Percentiles rank a stretch among this genome's conserved stretches.
Conservation (phyloP, 2,329 filamentous ascomycete species). For the Geosmithia putterillii region DNA sequence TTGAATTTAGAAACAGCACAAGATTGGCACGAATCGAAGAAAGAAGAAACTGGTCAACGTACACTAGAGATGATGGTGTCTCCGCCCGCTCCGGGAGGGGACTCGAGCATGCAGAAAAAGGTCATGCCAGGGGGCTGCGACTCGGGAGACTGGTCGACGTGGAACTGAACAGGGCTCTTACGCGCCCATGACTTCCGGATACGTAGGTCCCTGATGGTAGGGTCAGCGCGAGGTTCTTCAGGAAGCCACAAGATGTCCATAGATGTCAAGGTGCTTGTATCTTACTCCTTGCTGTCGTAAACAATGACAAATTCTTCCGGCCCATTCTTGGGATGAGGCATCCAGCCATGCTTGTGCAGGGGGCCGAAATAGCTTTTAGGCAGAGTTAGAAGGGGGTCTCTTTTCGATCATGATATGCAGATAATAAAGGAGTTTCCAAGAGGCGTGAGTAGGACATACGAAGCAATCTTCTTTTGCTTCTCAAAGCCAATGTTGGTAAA, state of each 20-base stretch:
- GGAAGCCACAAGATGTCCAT: not conserved
- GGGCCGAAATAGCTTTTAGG: slow-evolving; percentile 64
- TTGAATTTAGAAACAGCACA: not conserved
- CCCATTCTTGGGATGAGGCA: slow-evolving; percentile 10
- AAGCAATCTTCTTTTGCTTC: slow-evolving; percentile 26
- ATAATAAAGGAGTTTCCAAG: no score
- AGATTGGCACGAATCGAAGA: no score
- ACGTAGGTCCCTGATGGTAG: not conserved
- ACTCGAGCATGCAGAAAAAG: slow-evolving; percentile 21
- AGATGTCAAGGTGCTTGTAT: no score
- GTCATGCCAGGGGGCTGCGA: slow-evolving; percentile 28
- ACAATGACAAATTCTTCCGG: slow-evolving; percentile 10
- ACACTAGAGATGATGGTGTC: slow-evolving; percentile 65
- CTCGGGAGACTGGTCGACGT: slow-evolving; percentile 29
- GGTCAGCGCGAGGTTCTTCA: no score
- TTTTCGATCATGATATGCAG: no score
- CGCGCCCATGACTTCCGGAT: slow-evolving; percentile 23
- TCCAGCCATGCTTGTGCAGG: slow-evolving; percentile 60
- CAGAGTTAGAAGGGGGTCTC: no score
- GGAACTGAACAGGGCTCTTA: slow-evolving; percentile 24
- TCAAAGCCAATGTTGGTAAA: slow-evolving; percentile 23
- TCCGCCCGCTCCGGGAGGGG: slow-evolving; percentile 34
- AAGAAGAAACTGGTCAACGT: no score
- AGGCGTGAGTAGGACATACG: not conserved
- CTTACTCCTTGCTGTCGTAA: not conserved